Evolutionary conservation across 768 basidiomycete genomes (phyloP), one percentile per base, ranked within the genome.

Genomic region (Mycena latifolia): DNA sequence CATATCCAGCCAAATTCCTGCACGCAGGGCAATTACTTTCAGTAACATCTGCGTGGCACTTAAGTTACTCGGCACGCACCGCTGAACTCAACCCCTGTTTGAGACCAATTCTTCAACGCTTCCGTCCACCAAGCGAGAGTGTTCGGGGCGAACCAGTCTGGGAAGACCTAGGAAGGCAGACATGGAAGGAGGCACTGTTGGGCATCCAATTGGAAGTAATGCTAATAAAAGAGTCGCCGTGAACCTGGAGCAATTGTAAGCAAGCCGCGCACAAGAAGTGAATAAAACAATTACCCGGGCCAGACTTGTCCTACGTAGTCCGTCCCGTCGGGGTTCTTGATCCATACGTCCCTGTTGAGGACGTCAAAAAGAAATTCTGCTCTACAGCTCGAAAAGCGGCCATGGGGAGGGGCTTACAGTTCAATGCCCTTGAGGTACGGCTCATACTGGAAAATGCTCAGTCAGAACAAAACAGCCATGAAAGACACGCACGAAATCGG

Each of bases 261-360:
- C 54, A 55, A 55, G 54, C 39, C 54, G 54, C 54, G 54, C 54
- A 39, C 39, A 55, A 53, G 51, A 35, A 55, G 39, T 55, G 37
- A 43, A 55, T 41, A 43, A 55, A 43, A 55, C 54, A 55, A 27
- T 55, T 86, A 89, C 28, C 92, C 91, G 18, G 92, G 91, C 92
- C 90, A 93, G 11, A 92, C 92, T 72, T 89, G 83, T 12, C 93
- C 93, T 1, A 92, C 73, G 74, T 91, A 93, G 70, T 89, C 84
- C 41, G 88, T 84, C 0, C 88, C 89, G 70, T 94, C 89, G 0
- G 89, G 89, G 74, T 94, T 93, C 70, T 87, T 92, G 55, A 94
- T 85, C 75, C 89, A 94, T 0, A 88, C 84, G 52, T 86, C 84
- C n/a, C 90, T 91, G 65, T n/a, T n/a, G n/a, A n/a, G n/a, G n/a